Evolutionary conservation across 140 eudicot genomes (phyloP), one percentile per base, ranked within the genome.

Genomic region (Cichorium intybus): DNA sequence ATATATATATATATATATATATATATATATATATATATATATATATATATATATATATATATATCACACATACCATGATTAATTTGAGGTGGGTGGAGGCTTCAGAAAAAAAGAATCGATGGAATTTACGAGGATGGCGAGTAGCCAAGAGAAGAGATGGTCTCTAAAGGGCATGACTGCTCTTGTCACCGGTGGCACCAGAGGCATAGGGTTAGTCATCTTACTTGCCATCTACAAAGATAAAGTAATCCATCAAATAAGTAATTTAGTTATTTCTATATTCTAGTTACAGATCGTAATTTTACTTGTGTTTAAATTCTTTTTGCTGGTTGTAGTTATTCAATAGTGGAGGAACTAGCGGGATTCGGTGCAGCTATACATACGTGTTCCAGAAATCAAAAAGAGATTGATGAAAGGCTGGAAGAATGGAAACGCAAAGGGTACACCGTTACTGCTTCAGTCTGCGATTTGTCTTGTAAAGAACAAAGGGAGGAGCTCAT

Each of bases 281-380:
- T 33, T 18, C 37, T 35, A 4, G 28, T 64, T 15, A 45, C 0
- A 22, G 20, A 2, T 12, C 3, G 10, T 71, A 22, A 43, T 43
- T 49, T 20, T 52, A 20, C 9, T 21, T 24, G 24, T 27, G 15
- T 28, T 47, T 18, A 43, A 43, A 0, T 24, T 17, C 10, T 5
- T 17, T 70, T 16, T 16, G 27, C 16, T 11, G 41, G n/a, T 14
- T 69, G 4, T 56, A 86, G 89, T 73, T 77, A 64, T 72, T 87
- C 95, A 4, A 72, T 83, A 20, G 89, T 86, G 47, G 95, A 86
- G 58, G 95, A 86, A 75, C 24, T 86, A 53, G 90, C 95, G 51
- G 81, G 69, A 17, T 83, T 83, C 33, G 95, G 90, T 18, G 95
- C 95, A 5, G 28, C 51, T 16, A 48, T 86, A 3, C 74, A 83